Percentiles rank a stretch among this genome's conserved stretches.
phyloP scores from a whole-genome alignment of 441 rosid genomes.

The Biscutella laevigata region DNA sequence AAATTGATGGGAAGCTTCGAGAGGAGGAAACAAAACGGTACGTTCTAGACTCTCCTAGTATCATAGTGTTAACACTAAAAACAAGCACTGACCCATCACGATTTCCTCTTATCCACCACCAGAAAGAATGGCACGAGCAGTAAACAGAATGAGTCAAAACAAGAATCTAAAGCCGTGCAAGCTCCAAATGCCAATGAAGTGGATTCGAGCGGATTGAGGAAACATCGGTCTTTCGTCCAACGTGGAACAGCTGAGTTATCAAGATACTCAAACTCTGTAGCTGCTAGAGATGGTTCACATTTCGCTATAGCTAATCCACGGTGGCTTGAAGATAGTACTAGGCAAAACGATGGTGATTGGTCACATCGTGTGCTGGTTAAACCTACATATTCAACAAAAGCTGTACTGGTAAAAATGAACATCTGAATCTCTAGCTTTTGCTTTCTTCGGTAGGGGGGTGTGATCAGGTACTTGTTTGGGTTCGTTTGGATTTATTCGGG shows the following conservation, averaged over 20 bases:
- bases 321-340: too few relatives aligned
- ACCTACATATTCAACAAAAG: conserved; percentile 36
- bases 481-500: too few relatives aligned
- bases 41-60: conserved; percentile 2
- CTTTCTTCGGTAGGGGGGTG: too few relatives aligned
- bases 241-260: conserved; percentile 40
- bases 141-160: conserved; percentile 32
- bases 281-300: conserved; percentile 46
- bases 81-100: conserved; percentile 22
- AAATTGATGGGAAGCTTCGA: conserved; percentile 57
- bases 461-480: too few relatives aligned
- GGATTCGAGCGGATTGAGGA: conserved; percentile 43
- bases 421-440: conserved; percentile 30
- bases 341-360: conserved; percentile 37
- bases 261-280: conserved; percentile 71
- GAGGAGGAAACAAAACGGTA: conserved; percentile 68
- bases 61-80: neutral
- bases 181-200: conserved; percentile 62
- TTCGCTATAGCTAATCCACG: conserved; percentile 33
- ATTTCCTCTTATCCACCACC: conserved; percentile 12
- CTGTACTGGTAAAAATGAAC: conserved; percentile 39
- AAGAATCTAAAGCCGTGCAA: conserved; percentile 50
- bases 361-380: conserved; percentile 38
- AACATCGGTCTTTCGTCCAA: conserved; percentile 37
- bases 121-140: conserved; percentile 42